Evolutionary conservation across 1,284 basidiomycete genomes (phyloP), one percentile per base, ranked within the genome.

Genomic region (Moniliophthora roreri): DNA sequence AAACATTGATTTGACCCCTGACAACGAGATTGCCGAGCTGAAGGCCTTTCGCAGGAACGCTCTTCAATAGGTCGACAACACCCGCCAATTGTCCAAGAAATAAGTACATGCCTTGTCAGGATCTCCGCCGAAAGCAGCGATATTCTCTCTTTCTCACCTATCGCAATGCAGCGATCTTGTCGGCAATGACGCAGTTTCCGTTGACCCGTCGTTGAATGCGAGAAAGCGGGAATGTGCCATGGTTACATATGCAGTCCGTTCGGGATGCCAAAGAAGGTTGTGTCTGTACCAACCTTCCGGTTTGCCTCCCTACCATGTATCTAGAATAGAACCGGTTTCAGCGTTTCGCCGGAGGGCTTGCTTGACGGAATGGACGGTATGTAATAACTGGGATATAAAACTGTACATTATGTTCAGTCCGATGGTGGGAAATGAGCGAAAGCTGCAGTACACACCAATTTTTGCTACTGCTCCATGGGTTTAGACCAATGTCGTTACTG

Each of bases 201-300:
- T 69, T 73, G 38, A 69, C 69, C 68, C 68, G 48, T 73, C 69
- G 35, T 61, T 57, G 21, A 73, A 60, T 6, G 69, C 68, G 42
- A 75, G 68, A 60, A 74, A 76, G 21, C 75, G 74, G 32, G 64
- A 76, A 71, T 4, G 70, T 71, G 48, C 73, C 5, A 78, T 61
- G 1, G 79, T 74, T 20, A 11, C 11, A 11, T 32, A 11, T 6
- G 28, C 6, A 11, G 11, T n/a, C n/a, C 28, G 28, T 79, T 62
- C 24, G 66, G 68, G 5, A 73, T 74, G 21, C 76, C 72, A 38
- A 77, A 77, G 60, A 32, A 32, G 28, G 28, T 32, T 32, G 28
- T 11, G 28, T 32, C 28, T 32, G 28, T 6, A 11, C 28, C 28
- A 6, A 32, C 28, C 28, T 5, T 32, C 11, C 6, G 11, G 11